These are phyloP conservation scores for Anaeromyces robustus DNA, from an alignment of 192 early-diverging fungal species.

Conservation along the genomic window DNA sequence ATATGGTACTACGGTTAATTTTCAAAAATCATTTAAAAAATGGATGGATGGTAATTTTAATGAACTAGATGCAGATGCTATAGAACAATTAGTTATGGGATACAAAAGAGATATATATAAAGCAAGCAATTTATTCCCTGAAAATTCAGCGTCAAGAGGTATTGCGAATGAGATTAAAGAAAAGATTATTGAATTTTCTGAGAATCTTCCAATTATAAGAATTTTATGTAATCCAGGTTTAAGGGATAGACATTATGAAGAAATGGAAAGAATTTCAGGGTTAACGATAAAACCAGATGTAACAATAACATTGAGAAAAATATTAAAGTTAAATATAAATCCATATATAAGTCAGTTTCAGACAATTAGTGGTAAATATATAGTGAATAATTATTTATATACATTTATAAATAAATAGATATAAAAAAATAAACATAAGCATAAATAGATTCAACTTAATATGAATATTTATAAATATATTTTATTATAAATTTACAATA, in stretches of 20 bases:
- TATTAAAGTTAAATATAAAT: constrained; percentile 39
- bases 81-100: constrained; percentile 33
- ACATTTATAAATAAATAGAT: too few relatives aligned
- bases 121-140: constrained; percentile 27
- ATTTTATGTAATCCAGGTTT: constrained; percentile 47
- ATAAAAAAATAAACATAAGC: too few relatives aligned
- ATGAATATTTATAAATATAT: too few relatives aligned
- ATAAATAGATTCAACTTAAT: too few relatives aligned
- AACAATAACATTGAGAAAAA: constrained; percentile 30
- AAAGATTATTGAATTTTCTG: constrained; percentile 44
- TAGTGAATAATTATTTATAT: too few relatives aligned
- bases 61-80: constrained; percentile 39
- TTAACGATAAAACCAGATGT: constrained; percentile 37
- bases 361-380: constrained; percentile 34
- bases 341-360: constrained; percentile 29
- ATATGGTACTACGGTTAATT: constrained; percentile 42
- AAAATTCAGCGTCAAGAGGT: constrained; percentile 33
- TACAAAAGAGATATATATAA: constrained; percentile 46
- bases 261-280: constrained; percentile 20
- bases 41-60: constrained; percentile 49
- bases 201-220: constrained; percentile 39
- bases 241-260: constrained; percentile 37
- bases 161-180: constrained; percentile 44
- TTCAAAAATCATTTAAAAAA: constrained; percentile 40
- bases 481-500: too few relatives aligned